Percentiles rank a stretch among this genome's conserved stretches.
These are phyloP conservation scores for Penicillium crustosum DNA, from an alignment of 2,329 filamentous ascomycete genomes.

Conservation along the genomic window DNA sequence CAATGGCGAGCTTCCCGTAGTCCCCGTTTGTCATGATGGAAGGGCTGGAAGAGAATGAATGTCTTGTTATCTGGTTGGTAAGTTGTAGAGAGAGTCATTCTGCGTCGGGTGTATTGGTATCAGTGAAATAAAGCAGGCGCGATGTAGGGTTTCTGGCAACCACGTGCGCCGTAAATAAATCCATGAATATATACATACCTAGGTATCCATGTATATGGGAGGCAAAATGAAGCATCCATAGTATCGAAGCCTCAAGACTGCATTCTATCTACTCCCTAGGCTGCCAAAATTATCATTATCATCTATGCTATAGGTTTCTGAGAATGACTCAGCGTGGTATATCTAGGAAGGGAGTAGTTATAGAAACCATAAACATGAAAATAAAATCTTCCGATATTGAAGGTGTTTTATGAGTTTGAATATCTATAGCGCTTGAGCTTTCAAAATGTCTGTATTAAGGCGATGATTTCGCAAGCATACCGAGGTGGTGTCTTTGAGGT, in stretches of 20 bases:
- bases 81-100: not conserved
- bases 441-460: not conserved
- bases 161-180: not conserved
- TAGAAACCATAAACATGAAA: not conserved
- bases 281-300: too few relatives aligned
- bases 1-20: conserved; percentile 28
- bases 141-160: not conserved
- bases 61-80: not conserved
- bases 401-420: not conserved
- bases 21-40: conserved; percentile 16
- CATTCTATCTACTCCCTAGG: not conserved
- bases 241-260: too few relatives aligned
- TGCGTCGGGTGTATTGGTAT: not conserved
- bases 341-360: not conserved
- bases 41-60: not conserved
- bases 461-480: not conserved
- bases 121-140: not conserved
- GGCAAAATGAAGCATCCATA: not conserved
- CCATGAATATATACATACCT: not conserved
- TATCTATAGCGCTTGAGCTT: not conserved
- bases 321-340: not conserved
- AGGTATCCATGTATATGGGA: too few relatives aligned
- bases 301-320: not conserved
- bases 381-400: not conserved
- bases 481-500: not conserved